Conservation (phyloP, 495 filamentous ascomycete species). For the Gamarada debralockiae region DNA sequence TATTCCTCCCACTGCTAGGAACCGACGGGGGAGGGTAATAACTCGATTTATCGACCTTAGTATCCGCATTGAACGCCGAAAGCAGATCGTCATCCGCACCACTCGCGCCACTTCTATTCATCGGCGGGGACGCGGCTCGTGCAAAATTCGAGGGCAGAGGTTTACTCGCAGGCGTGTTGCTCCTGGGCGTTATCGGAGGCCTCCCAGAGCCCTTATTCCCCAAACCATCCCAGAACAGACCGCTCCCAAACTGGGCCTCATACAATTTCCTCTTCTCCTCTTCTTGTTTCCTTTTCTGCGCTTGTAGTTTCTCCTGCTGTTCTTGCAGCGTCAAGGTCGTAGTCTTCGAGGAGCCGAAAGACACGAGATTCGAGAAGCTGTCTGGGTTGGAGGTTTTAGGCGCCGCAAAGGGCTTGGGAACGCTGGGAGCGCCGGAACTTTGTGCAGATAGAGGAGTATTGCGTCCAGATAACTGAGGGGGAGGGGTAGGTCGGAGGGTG, state of each 20-base stretch:
- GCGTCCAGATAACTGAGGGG: constrained; percentile 43
- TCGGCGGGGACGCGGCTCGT: constrained; percentile 19
- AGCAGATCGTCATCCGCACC: constrained; percentile 52
- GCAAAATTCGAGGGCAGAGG: constrained; percentile 19
- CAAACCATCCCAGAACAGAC: constrained; percentile 71
- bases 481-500: constrained; percentile 56
- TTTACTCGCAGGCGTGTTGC: constrained; percentile 17
- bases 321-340: constrained; percentile 69
- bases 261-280: constrained; percentile 63
- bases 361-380: constrained; percentile 87
- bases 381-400: constrained; percentile 65
- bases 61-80: constrained; percentile 55
- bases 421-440: constrained; percentile 43
- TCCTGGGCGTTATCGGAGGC: constrained; percentile 17
- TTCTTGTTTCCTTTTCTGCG: constrained; percentile 72
- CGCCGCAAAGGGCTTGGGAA: constrained; percentile 36
- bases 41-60: constrained; percentile 57
- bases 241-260: constrained; percentile 70
- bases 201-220: constrained; percentile 28
- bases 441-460: constrained; percentile 20
- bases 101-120: constrained; percentile 16
- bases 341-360: constrained; percentile 61
- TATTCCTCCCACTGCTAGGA: constrained; percentile 44
- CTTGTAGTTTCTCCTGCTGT: constrained; percentile 76
- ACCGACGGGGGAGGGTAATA: constrained; percentile 51